Evolutionary conservation across 192 early-diverging fungal species (phyloP).

Genomic region (Coemansia sp.): DNA sequence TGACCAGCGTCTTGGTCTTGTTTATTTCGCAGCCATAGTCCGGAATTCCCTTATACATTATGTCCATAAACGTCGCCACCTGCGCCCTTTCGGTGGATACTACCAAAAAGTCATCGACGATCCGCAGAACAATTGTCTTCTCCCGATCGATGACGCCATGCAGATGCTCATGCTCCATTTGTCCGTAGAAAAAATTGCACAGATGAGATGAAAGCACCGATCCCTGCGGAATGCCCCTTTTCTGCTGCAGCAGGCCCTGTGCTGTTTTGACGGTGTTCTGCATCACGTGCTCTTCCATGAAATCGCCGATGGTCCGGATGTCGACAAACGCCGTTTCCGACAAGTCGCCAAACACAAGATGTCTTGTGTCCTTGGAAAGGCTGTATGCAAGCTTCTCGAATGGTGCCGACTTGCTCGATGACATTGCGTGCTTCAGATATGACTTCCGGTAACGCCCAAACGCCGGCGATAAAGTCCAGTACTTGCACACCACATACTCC

Average conservation of each 20-base stretch:
- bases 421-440: constrained; percentile 31
- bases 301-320: constrained; percentile 44
- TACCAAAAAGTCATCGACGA: constrained; percentile 85
- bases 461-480: constrained; percentile 55
- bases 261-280: constrained; percentile 69
- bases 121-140: constrained; percentile 66
- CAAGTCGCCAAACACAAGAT: constrained; percentile 73
- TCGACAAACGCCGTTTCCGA: constrained; percentile 61
- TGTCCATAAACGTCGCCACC: constrained; percentile 58
- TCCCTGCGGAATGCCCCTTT: constrained; percentile 87
- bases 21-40: constrained; percentile 79
- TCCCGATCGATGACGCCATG: constrained; percentile 38
- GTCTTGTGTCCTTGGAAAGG: constrained; percentile 54
- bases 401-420: constrained; percentile 48
- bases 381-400: constrained; percentile 48
- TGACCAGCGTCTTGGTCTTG: constrained; percentile 72
- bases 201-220: constrained; percentile 82
- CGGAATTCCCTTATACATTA: constrained; percentile 62
- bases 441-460: constrained; percentile 23
- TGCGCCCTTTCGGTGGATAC: constrained; percentile 60
- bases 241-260: constrained; percentile 65
- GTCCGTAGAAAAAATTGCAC: constrained; percentile 85
- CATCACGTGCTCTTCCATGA: constrained; percentile 65
- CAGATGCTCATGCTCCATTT: constrained; percentile 66
- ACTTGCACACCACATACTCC: constrained; percentile 71